These are phyloP conservation scores for Barbarea vulgaris DNA, from an alignment of 345 rosid species.

Conservation along the genomic window DNA sequence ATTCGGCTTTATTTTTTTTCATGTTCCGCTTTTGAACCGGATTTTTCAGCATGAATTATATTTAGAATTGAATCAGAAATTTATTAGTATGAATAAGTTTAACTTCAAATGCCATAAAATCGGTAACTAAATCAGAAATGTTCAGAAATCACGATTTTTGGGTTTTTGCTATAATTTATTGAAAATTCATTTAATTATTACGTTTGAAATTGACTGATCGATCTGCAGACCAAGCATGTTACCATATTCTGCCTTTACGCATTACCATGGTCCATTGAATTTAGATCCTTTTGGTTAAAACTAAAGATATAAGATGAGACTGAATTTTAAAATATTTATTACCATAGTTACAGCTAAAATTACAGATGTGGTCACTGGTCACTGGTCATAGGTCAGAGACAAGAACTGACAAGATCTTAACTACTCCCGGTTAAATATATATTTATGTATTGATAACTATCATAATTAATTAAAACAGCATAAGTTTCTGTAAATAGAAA, in stretches of 20 bases:
- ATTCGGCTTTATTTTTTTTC: neutral
- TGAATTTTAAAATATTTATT: neutral
- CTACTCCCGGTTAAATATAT: constrained; percentile 26
- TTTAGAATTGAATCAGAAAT: too few relatives aligned
- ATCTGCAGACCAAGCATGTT: constrained; percentile 42
- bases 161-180: neutral
- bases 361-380: constrained; percentile 27
- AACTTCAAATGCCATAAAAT: neutral
- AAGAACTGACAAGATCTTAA: constrained; percentile 43
- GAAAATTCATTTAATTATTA: neutral
- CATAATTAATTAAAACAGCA: constrained; percentile 1
- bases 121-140: neutral
- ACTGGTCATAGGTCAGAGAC: constrained; percentile 15
- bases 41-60: neutral
- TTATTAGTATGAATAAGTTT: neutral
- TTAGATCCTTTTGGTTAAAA: constrained; percentile 35
- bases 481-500: constrained; percentile 26
- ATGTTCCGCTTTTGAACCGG: neutral
- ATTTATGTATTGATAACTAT: constrained; percentile 5
- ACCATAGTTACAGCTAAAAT: neutral
- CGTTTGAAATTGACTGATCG: constrained; percentile 36
- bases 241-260: constrained; percentile 37
- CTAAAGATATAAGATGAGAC: constrained; percentile 3
- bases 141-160: neutral
- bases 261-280: constrained; percentile 42